Evolutionary conservation across 2,329 filamentous ascomycete species (phyloP), one percentile per base, ranked within the genome.

Genomic region (Sclerotinia borealis): DNA sequence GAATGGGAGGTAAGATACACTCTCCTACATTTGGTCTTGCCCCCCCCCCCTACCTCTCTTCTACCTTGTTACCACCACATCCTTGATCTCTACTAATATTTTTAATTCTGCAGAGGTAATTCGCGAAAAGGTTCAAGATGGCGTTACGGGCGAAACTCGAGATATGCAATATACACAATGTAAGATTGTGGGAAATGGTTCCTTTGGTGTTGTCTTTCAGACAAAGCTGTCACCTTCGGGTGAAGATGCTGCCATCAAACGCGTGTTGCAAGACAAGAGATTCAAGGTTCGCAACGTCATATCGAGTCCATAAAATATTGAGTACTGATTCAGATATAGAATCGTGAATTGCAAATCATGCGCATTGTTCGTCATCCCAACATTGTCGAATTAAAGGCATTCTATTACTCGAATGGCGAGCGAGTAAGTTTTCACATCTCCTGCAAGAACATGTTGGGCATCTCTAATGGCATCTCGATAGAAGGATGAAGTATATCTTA

Each of bases 371-470:
- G 93, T 75, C 95, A 99, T 77, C 95, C 95, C 63, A 99, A 99
- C 79, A 98, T 99, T 73, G 95, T 99, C 66, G 93, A 98, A 78
- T 83, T 99, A 68, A 99, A 99, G 81, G 95, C 95, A 60, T 99
- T 99, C 80, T 99, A 97, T 81, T 99, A 98, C 80, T 97, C 93
- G 72, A 99, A 98, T 76, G 95, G 95, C 75, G 95, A 99, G 78
- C 88, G 95, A 78, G 95, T 99, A 86, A 72, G 84, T 80, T 66
- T 64, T 61, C 58, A 41, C 59, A 39, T 49, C 77, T 22, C 15
- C 34, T 29, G 27, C 19, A 37, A 22, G 17, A n/a, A 48, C 51
- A 22, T 27, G 11, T 65, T 27, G 60, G 48, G 17, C 41, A 31
- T 19, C 43, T 36, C 65, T 71, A 63, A 71, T 54, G 34, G 61